Percentiles rank a stretch among this genome's conserved stretches.
Conservation (phyloP, 1,284 basidiomycete species). For the Schizophyllum commune region DNA sequence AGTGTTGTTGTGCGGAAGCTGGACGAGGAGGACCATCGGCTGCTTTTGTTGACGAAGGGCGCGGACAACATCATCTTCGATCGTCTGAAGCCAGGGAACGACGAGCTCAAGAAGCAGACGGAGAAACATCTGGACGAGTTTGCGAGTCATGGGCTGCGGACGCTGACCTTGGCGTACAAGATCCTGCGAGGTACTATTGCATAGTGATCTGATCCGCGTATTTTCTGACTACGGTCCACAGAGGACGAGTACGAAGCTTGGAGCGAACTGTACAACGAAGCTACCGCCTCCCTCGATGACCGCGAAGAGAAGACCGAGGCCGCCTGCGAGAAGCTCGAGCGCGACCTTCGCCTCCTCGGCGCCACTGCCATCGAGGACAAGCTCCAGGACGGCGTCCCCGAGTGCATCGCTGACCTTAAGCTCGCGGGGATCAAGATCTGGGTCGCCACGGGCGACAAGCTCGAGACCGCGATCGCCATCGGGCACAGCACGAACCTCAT, state of each 20-base stretch:
- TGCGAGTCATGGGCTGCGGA: constrained; percentile 84
- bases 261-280: constrained; percentile 78
- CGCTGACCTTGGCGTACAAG: constrained; percentile 90
- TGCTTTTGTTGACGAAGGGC: constrained; percentile 81
- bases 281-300: constrained; percentile 71
- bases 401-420: constrained; percentile 94
- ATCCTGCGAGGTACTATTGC: constrained; percentile 55
- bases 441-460: constrained; percentile 98
- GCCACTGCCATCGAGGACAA: constrained; percentile 98
- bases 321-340: constrained; percentile 79
- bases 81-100: constrained; percentile 58
- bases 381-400: constrained; percentile 96
- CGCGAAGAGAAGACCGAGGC: constrained; percentile 79
- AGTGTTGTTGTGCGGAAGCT: constrained; percentile 81
- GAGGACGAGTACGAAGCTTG: constrained; percentile 79
- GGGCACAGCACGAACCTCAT: constrained; percentile 97
- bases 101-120: constrained; percentile 67
- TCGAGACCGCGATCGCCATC: constrained; percentile 94
- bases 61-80: constrained; percentile 97
- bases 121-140: constrained; percentile 86
- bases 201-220: neutral
- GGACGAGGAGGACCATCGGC: constrained; percentile 54
- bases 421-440: constrained; percentile 97
- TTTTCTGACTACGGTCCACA: constrained; percentile 18
- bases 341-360: constrained; percentile 76